A percentile compares a stretch with the other conserved stretches of the same genome.
These are phyloP conservation scores for Phytophthora citricola DNA, from an alignment of 352 stramenopile species.

Conservation along the genomic window DNA sequence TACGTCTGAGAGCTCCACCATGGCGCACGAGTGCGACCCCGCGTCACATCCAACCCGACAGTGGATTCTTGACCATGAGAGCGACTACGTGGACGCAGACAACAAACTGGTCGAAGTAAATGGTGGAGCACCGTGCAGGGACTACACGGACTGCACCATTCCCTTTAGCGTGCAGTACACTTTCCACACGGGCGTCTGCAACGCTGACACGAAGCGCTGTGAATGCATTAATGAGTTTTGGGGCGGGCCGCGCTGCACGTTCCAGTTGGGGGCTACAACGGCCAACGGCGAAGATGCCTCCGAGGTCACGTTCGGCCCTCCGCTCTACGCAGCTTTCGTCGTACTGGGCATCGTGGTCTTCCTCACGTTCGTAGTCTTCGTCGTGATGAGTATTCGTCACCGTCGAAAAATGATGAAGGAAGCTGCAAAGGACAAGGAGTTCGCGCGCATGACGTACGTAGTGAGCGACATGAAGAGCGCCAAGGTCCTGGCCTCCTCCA, in stretches of 20 bases:
- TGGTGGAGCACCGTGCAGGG: conserved; percentile 58
- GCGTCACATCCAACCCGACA: conserved; percentile 66
- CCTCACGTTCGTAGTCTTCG: conserved; percentile 53
- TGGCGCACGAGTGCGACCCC: conserved; percentile 68
- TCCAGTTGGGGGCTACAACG: conserved; percentile 44
- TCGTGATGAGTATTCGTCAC: conserved; percentile 47
- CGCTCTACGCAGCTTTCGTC: conserved; percentile 35
- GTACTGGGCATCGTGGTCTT: conserved; percentile 30
- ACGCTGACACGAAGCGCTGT: conserved; percentile 46
- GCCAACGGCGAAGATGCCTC: conserved; percentile 39
- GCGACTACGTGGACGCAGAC: conserved; percentile 64
- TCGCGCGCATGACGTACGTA: conserved; percentile 27
- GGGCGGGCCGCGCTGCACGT: conserved; percentile 70
- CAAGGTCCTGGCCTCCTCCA: conserved; percentile 32
- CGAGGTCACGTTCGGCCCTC: conserved; percentile 35
- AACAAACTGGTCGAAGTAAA: conserved; percentile 62
- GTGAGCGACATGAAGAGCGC: conserved; percentile 33
- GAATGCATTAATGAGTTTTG: conserved; percentile 68
- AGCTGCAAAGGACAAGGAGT: conserved; percentile 46
- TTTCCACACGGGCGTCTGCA: conserved; percentile 68
- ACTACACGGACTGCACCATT: conserved; percentile 69
- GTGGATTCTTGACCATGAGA: conserved; percentile 72
- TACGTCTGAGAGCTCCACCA: conserved; percentile 42
- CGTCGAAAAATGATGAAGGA: conserved; percentile 39
- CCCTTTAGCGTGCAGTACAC: conserved; percentile 43